A percentile compares a stretch with the other conserved stretches of the same genome.
These are phyloP conservation scores for Auricularia sp. DNA, from an alignment of 768 basidiomycete species.

Conservation along the genomic window DNA sequence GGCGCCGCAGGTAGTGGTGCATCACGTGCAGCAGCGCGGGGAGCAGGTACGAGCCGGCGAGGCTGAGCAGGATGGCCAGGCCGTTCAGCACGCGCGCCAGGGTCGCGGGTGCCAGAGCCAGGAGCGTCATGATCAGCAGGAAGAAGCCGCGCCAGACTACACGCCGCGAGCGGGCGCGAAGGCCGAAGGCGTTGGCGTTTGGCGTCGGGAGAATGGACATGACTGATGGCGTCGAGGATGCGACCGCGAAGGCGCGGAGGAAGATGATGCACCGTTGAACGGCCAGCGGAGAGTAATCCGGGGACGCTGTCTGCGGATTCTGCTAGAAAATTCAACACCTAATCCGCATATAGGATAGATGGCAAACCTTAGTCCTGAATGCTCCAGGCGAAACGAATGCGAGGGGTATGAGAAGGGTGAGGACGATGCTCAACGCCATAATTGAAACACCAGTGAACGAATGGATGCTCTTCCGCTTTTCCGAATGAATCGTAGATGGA, in stretches of 20 bases:
- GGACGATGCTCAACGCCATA: constrained; percentile 38
- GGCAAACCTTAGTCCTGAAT: constrained; percentile 25
- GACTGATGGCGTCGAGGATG: constrained; percentile 37
- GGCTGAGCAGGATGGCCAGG: neutral
- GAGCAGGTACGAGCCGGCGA: constrained; percentile 5
- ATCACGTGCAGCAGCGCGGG: constrained; percentile 67
- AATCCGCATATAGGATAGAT: neutral
- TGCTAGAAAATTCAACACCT: constrained; percentile 15
- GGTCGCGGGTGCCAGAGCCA: neutral
- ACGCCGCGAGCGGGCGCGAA: constrained; percentile 30
- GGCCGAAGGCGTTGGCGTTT: constrained; percentile 29
- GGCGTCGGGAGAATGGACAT: constrained; percentile 36
- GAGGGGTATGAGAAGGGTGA: constrained; percentile 46
- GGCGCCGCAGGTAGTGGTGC: constrained; percentile 76
- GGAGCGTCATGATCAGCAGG: constrained; percentile 40
- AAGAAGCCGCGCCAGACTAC: constrained; percentile 40
- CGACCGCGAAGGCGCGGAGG: constrained; percentile 30
- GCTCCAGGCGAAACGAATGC: constrained; percentile 40
- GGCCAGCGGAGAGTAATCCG: constrained; percentile 44
- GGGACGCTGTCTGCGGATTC: constrained; percentile 29
- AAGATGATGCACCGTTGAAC: constrained; percentile 43
- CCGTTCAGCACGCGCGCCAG: neutral
- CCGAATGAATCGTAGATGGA: constrained; percentile 20
- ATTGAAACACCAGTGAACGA: constrained; percentile 53
- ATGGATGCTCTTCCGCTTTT: constrained; percentile 37